Percentiles rank a stretch among this genome's conserved stretches.
These are phyloP conservation scores for Phialemoniopsis sp. DNA, from an alignment of 2,329 filamentous ascomycete genomes.

Conservation along the genomic window DNA sequence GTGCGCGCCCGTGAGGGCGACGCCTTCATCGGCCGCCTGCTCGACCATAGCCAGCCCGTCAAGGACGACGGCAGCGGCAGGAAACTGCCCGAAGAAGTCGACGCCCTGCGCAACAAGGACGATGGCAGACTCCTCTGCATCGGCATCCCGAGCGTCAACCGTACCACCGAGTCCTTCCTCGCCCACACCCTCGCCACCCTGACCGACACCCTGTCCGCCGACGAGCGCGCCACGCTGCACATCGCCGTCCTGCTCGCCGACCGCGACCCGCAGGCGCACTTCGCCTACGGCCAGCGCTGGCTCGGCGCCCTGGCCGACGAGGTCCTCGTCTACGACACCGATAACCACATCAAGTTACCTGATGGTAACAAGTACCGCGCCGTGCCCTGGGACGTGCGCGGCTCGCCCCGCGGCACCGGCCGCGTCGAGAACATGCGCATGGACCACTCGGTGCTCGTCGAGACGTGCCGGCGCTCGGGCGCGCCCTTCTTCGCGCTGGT, in stretches of 20 bases:
- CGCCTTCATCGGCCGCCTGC: constrained; percentile 10
- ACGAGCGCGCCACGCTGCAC: constrained; percentile 23
- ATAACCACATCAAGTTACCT: neutral
- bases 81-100: neutral
- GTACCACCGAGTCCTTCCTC: constrained; percentile 21
- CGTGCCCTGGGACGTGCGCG: constrained; percentile 16
- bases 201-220: constrained; percentile 20
- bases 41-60: no score
- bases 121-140: constrained; percentile 17
- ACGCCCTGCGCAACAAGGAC: constrained; percentile 1
- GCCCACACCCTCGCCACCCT: constrained; percentile 22
- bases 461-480: constrained; percentile 19
- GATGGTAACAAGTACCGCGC: constrained; percentile 2
- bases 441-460: constrained; percentile 26
- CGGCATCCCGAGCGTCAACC: constrained; percentile 28
- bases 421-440: constrained; percentile 26
- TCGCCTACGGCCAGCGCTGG: constrained; percentile 24
- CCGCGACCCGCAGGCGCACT: constrained; percentile 20
- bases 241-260: constrained; percentile 29
- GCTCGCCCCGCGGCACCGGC: constrained; percentile 16
- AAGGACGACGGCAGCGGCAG: no score
- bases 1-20: constrained; percentile 19
- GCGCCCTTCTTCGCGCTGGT: constrained; percentile 28
- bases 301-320: constrained; percentile 23
- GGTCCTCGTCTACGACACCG: constrained; percentile 21